Conservation (phyloP, 78 protist genomes). For the Dictyostelium firmibasis region DNA sequence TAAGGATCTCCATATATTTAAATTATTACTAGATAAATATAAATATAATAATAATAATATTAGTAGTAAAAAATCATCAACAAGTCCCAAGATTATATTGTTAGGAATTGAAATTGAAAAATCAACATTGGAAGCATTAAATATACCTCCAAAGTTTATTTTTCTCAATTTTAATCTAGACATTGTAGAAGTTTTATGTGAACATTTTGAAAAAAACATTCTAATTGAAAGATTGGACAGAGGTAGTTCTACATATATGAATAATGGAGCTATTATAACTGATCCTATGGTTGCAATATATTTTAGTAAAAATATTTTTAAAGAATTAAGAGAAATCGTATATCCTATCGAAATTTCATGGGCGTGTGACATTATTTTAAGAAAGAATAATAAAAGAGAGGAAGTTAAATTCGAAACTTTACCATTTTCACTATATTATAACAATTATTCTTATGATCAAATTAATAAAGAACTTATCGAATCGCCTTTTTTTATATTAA, state of each 20-base stretch:
- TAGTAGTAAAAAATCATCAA: too few relatives aligned
- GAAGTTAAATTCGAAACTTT: not conserved
- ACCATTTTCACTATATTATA: not conserved
- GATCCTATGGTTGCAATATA: not conserved
- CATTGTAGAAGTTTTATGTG: not conserved
- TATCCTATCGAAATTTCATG: not conserved
- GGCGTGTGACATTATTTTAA: not conserved
- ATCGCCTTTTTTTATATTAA: not conserved
- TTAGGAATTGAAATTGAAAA: not conserved
- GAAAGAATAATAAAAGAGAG: not conserved
- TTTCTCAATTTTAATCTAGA: not conserved
- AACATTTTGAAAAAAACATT: not conserved
- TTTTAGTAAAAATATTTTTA: not conserved
- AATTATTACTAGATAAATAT: not conserved
- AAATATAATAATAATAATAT: too few relatives aligned
- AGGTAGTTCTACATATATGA: not conserved
- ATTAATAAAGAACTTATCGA: not conserved
- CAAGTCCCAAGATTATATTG: not conserved
- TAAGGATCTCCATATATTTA: not conserved
- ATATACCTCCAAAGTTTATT: not conserved
- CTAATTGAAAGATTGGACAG: not conserved
- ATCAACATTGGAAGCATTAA: not conserved
- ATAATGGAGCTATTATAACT: not conserved
- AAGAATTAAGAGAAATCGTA: not conserved
- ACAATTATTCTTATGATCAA: too few relatives aligned